Conservation (phyloP, 2,329 filamentous ascomycete species). For the Lachnellula arida region DNA sequence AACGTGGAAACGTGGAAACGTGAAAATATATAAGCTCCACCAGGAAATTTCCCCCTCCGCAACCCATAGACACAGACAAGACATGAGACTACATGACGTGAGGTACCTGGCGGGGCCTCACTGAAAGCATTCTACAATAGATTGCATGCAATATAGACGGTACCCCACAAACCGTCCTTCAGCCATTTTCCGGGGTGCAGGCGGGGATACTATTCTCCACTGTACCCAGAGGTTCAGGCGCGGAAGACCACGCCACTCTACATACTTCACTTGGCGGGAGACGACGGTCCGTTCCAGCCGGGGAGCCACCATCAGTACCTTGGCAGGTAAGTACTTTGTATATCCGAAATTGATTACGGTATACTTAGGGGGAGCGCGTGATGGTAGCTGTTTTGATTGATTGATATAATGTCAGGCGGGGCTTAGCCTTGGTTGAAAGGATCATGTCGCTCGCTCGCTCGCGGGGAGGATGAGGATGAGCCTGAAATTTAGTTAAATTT, state of each 20-base stretch:
- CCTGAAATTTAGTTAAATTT: background rate
- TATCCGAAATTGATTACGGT: too few species aligned
- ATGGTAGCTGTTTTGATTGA: background rate
- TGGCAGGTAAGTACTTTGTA: background rate
- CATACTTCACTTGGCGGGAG: background rate
- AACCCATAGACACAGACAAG: background rate
- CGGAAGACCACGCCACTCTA: background rate
- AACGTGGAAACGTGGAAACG: too few species aligned
- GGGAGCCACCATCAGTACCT: background rate
- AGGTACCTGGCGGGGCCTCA: background rate
- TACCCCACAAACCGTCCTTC: constrained; percentile 4
- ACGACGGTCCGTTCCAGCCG: constrained; percentile 8
- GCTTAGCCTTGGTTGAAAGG: background rate
- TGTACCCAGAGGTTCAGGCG: background rate
- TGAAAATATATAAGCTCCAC: too few species aligned
- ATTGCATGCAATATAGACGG: constrained; percentile 6
- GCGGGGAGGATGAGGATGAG: too few species aligned
- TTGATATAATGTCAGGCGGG: too few species aligned
- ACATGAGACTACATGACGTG: constrained; percentile 1
- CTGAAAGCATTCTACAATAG: background rate
- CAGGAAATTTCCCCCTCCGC: too few species aligned
- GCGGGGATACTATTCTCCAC: constrained; percentile 9
- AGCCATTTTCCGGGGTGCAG: constrained; percentile 6
- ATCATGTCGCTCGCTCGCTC: background rate
- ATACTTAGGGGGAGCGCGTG: background rate